These are phyloP conservation scores for Atkinsonella hypoxylon DNA, from an alignment of 2,329 filamentous ascomycete genomes.

Conservation along the genomic window DNA sequence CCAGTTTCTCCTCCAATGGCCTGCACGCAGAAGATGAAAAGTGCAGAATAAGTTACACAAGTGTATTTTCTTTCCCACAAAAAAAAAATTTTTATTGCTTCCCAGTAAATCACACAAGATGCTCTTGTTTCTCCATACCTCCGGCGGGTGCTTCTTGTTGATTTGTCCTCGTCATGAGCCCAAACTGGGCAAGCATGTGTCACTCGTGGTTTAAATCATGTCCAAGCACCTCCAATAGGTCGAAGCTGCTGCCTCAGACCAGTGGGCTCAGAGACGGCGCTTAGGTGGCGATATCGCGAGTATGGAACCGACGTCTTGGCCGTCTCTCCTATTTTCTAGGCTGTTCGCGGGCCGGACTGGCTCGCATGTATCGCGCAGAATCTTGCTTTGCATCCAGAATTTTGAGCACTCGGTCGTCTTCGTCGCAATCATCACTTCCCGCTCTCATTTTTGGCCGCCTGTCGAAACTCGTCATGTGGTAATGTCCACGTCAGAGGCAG, in stretches of 20 bases:
- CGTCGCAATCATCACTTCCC: background rate
- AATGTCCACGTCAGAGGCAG: too few relatives aligned
- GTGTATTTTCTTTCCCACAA: background rate
- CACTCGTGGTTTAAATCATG: background rate
- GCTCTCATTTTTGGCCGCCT: background rate
- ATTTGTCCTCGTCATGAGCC: background rate
- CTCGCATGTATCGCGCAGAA: too few relatives aligned
- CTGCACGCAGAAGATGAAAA: background rate
- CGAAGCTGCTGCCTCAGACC: too few relatives aligned
- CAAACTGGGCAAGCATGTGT: background rate
- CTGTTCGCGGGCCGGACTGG: too few relatives aligned
- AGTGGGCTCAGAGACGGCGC: background rate
- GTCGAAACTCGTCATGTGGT: background rate
- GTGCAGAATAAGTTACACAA: background rate
- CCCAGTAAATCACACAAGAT: background rate
- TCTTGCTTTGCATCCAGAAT: background rate
- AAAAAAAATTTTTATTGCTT: background rate
- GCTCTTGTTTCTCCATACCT: background rate
- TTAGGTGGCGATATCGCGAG: background rate
- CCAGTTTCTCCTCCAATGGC: background rate
- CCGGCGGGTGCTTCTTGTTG: background rate
- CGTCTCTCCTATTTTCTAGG: background rate
- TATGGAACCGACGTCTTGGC: background rate
- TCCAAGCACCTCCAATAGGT: background rate
- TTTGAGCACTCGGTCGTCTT: background rate